A percentile compares a stretch with the other conserved stretches of the same genome.
These are phyloP conservation scores for Rachicladosporium sp. DNA, from an alignment of 2,329 filamentous ascomycete genomes.

Conservation along the genomic window DNA sequence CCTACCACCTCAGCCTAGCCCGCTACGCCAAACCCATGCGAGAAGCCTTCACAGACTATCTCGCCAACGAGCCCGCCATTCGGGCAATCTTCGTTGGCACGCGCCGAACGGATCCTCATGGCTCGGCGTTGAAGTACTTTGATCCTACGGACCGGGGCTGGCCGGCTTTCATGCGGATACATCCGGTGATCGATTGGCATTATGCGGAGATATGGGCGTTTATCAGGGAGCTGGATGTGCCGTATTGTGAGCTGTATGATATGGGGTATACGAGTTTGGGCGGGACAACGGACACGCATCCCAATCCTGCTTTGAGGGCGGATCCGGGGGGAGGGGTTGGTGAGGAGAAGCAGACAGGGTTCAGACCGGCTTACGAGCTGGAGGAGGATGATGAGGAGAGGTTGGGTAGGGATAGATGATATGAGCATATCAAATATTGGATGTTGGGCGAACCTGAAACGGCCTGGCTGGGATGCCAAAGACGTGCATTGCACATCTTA, in stretches of 20 bases:
- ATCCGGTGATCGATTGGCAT: conserved; percentile 96
- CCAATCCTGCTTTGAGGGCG: conserved; percentile 60
- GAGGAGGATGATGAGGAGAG: conserved; percentile 66
- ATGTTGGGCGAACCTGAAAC: too few species aligned
- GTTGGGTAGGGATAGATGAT: conserved; percentile 46
- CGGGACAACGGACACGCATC: conserved; percentile 75
- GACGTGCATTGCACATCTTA: too few species aligned
- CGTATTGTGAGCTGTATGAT: conserved; percentile 82
- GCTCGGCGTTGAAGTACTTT: conserved; percentile 65
- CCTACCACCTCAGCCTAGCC: conserved; percentile 64
- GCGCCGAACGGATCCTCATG: conserved; percentile 82
- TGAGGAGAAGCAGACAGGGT: conserved; percentile 24
- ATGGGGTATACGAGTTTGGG: conserved; percentile 85
- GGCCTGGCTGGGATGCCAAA: too few species aligned
- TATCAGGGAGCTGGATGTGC: conserved; percentile 63
- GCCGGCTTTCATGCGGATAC: conserved; percentile 84
- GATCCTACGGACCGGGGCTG: conserved; percentile 79
- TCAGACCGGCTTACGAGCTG: conserved; percentile 64
- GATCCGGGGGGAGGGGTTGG: conserved; percentile 22
- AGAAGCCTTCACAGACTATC: conserved; percentile 65
- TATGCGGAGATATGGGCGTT: conserved; percentile 92
- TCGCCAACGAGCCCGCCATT: conserved; percentile 51
- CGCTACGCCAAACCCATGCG: conserved; percentile 72
- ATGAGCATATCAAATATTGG: background rate
- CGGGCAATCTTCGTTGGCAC: conserved; percentile 80